Conservation (phyloP, 1,139 yeast genomes). For the Kluyveromyces sp. region DNA sequence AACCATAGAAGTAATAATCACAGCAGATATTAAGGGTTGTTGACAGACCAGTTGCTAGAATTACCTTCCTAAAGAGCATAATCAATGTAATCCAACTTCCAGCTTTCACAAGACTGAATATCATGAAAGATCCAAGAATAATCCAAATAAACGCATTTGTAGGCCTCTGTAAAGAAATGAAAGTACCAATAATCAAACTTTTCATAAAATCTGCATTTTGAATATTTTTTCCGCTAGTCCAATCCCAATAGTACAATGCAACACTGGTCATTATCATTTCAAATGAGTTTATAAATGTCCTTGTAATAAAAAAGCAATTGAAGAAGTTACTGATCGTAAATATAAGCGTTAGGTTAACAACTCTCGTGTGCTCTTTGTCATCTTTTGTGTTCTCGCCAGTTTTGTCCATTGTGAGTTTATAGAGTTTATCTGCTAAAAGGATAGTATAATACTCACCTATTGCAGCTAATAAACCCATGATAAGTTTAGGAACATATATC, state of each 20-base stretch:
- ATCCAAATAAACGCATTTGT: constrained; percentile 76
- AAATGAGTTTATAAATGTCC: constrained; percentile 81
- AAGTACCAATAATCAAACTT: constrained; percentile 39
- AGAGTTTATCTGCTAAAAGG: constrained; percentile 36
- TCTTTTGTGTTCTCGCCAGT: constrained; percentile 15
- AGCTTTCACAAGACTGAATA: constrained; percentile 20
- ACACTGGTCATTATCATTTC: constrained; percentile 67
- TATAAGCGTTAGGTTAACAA: constrained; percentile 22
- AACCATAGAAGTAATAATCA: constrained; percentile 58
- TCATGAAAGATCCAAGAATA: constrained; percentile 41
- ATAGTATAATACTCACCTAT: constrained; percentile 60
- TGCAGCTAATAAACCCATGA: constrained; percentile 66
- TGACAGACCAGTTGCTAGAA: constrained; percentile 23
- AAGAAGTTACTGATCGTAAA: constrained; percentile 66
- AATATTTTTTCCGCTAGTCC: constrained; percentile 33
- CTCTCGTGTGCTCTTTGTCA: constrained; percentile 19
- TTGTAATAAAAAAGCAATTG: constrained; percentile 71
- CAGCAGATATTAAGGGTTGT: constrained; percentile 35
- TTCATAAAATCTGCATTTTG: constrained; percentile 16
- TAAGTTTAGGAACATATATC: constrained; percentile 49
- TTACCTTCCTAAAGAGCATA: constrained; percentile 21
- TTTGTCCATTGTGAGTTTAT: constrained; percentile 25
- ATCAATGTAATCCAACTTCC: constrained; percentile 9
- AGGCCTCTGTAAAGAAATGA: constrained; percentile 69
- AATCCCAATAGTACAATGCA: constrained; percentile 73